These are phyloP conservation scores for Apiotrichum akiyoshidainum DNA, from an alignment of 1,284 basidiomycete genomes.

Conservation along the genomic window DNA sequence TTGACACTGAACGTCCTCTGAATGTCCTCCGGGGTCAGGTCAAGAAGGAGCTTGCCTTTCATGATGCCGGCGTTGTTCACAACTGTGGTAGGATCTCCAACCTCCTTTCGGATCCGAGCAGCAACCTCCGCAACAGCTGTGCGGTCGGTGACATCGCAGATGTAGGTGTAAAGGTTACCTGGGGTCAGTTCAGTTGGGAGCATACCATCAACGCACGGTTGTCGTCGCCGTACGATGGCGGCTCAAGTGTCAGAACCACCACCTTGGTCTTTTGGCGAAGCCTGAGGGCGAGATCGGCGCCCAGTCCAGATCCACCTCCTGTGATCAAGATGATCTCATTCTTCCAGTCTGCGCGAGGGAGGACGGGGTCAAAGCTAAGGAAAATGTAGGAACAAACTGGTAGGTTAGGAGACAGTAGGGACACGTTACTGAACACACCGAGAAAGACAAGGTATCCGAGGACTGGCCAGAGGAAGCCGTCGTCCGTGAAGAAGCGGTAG, in stretches of 20 bases:
- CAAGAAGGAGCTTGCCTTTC: constrained; percentile 79
- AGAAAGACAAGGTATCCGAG: too few species aligned
- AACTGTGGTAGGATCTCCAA: constrained; percentile 82
- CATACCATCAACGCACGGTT: not conserved
- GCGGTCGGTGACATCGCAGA: constrained; percentile 85
- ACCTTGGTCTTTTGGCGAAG: constrained; percentile 76
- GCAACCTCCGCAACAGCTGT: constrained; percentile 71
- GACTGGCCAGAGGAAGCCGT: too few species aligned
- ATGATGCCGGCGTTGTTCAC: constrained; percentile 97
- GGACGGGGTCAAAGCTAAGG: not conserved
- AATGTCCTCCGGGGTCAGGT: constrained; percentile 72
- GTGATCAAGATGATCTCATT: constrained; percentile 84
- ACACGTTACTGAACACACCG: too few species aligned
- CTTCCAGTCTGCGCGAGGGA: constrained; percentile 56
- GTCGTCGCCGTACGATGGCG: constrained; percentile 49
- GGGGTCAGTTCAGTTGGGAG: not conserved
- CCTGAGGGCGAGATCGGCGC: constrained; percentile 76
- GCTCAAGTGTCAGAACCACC: constrained; percentile 76
- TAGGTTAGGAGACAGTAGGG: not conserved
- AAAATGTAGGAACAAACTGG: not conserved
- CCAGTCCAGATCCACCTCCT: constrained; percentile 87
- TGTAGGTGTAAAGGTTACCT: constrained; percentile 65
- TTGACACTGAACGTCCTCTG: constrained; percentile 85
- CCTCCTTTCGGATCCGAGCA: constrained; percentile 67
- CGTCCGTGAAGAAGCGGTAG: not conserved